Evolutionary conservation across 306 rosid genomes (phyloP).

Genomic region (Cicer cuneatum): DNA sequence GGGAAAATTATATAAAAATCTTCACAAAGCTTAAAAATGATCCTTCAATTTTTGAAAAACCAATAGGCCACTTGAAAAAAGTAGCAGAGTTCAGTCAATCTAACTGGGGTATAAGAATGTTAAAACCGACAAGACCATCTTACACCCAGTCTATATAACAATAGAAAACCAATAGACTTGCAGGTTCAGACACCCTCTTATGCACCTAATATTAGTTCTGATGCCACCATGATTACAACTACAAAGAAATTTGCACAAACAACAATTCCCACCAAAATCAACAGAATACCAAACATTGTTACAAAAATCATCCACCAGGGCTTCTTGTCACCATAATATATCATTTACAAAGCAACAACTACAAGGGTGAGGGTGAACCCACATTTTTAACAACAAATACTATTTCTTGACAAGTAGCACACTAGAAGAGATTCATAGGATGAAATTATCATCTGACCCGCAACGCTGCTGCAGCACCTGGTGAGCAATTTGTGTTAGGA

Average conservation of each 20-base stretch:
- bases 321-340: constrained; percentile 53
- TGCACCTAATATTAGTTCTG: constrained; percentile 44
- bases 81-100: constrained; percentile 26
- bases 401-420: constrained; percentile 48
- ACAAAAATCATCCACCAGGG: constrained; percentile 53
- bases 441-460: constrained; percentile 78
- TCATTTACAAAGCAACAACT: constrained; percentile 58
- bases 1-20: neutral
- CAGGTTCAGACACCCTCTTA: constrained; percentile 27
- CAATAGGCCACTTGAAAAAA: neutral
- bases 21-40: constrained; percentile 26
- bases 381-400: constrained; percentile 52
- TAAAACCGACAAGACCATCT: constrained; percentile 33
- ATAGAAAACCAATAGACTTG: constrained; percentile 34
- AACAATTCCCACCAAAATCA: constrained; percentile 41
- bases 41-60: constrained; percentile 20
- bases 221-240: constrained; percentile 44
- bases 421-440: constrained; percentile 46
- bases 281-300: constrained; percentile 46
- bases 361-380: constrained; percentile 50
- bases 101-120: neutral
- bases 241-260: constrained; percentile 49
- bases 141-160: constrained; percentile 26
- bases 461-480: constrained; percentile 79
- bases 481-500: constrained; percentile 86